Conservation (phyloP, 1,284 basidiomycete species). For the Pseudozyma tsukubaensis region DNA sequence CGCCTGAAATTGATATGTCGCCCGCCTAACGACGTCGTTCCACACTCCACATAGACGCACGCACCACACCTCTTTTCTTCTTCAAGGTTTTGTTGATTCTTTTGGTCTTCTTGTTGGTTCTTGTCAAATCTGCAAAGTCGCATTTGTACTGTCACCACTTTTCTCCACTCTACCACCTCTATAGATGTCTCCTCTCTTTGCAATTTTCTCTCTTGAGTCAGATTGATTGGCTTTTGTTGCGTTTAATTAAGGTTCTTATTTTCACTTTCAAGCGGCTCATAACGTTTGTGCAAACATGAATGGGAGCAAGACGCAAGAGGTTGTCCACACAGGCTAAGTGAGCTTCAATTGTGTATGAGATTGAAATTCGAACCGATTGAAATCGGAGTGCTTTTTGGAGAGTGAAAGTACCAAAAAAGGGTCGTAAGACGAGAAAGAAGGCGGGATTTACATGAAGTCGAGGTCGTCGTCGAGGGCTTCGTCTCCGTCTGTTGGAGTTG, state of each 20-base stretch:
- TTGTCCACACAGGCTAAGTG: too few relatives aligned
- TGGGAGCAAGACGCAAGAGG: too few relatives aligned
- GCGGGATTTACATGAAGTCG: conserved; percentile 62
- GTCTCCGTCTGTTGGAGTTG: conserved; percentile 48
- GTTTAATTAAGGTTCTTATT: not conserved
- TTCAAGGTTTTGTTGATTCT: not conserved
- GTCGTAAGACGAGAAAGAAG: not conserved
- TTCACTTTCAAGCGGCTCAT: too few relatives aligned
- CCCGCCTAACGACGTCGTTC: conserved; percentile 16
- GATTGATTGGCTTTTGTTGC: not conserved
- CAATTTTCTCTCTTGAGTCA: not conserved
- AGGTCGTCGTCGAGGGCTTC: conserved; percentile 67
- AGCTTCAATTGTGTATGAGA: too few relatives aligned
- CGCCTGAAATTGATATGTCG: conserved; percentile 44
- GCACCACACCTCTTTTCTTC: not conserved
- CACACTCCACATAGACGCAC: too few relatives aligned
- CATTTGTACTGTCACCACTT: too few relatives aligned
- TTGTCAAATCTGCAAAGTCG: not conserved
- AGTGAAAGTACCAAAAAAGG: not conserved
- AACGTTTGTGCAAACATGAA: too few relatives aligned
- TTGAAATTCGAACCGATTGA: not conserved
- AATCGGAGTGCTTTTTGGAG: not conserved
- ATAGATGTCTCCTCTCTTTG: not conserved
- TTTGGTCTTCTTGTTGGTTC: not conserved
- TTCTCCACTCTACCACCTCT: not conserved